Conservation (phyloP, 1,284 basidiomycete species). For the Pulveroboletus sp. region DNA sequence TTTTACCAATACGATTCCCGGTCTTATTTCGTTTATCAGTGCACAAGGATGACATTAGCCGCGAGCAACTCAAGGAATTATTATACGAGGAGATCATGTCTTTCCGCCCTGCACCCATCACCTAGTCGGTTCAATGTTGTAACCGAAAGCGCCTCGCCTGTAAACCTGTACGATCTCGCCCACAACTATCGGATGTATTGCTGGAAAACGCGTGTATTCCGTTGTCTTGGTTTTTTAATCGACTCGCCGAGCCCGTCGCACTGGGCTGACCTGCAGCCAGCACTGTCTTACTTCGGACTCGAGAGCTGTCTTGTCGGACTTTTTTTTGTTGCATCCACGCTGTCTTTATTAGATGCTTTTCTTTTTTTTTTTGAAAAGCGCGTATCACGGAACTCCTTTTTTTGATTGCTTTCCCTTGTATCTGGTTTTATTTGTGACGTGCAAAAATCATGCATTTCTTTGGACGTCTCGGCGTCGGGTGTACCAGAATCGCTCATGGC, state of each 20-base stretch:
- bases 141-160: neutral
- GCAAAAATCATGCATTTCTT: constrained; percentile 6
- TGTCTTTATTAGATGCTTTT: constrained; percentile 4
- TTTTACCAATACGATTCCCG: neutral
- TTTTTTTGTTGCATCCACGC: neutral
- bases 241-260: neutral
- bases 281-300: neutral
- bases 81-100: constrained; percentile 77
- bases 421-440: constrained; percentile 11
- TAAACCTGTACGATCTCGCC: constrained; percentile 10
- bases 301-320: neutral
- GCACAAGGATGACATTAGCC: constrained; percentile 91
- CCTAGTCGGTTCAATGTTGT: constrained; percentile 28
- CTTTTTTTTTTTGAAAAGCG: neutral
- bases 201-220: constrained; percentile 5
- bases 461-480: neutral
- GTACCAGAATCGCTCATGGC: neutral
- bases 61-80: constrained; percentile 74
- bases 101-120: constrained; percentile 69
- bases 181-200: constrained; percentile 13
- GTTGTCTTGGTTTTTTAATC: constrained; percentile 2
- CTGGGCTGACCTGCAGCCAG: neutral
- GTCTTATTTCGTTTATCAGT: constrained; percentile 46
- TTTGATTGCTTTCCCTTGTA: neutral
- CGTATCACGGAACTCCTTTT: neutral